Percentiles rank a stretch among this genome's conserved stretches.
Conservation (phyloP, 768 basidiomycete genomes). For the Cyclocybe aegerita region DNA sequence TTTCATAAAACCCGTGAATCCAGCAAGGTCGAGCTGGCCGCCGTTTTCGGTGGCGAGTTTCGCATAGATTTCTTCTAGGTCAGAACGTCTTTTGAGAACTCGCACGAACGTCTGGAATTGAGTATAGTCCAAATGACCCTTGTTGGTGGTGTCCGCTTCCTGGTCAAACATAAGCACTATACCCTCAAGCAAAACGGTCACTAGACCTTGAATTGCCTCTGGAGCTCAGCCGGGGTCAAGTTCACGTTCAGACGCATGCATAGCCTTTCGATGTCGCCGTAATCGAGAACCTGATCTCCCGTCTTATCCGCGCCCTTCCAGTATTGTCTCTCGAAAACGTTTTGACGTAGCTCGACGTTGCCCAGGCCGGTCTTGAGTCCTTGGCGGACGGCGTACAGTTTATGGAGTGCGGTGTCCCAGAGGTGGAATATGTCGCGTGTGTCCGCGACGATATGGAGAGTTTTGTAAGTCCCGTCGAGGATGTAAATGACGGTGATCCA, state of each 20-base stretch:
- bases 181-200: neutral
- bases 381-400: conserved; percentile 63
- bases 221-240: conserved; percentile 50
- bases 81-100: conserved; percentile 79
- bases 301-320: conserved; percentile 74
- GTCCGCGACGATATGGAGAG: conserved; percentile 79
- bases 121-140: conserved; percentile 67
- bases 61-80: conserved; percentile 67
- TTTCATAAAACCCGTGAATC: conserved; percentile 46
- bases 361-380: conserved; percentile 71
- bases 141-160: conserved; percentile 60
- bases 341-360: conserved; percentile 60
- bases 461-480: conserved; percentile 76
- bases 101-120: conserved; percentile 85
- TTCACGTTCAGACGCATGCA: conserved; percentile 73
- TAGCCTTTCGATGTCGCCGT: conserved; percentile 70
- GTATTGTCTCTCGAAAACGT: conserved; percentile 78
- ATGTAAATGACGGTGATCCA: conserved; percentile 91
- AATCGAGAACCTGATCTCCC: conserved; percentile 61
- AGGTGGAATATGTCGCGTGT: conserved; percentile 47
- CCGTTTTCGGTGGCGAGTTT: conserved; percentile 28
- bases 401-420: conserved; percentile 60
- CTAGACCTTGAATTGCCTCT: conserved; percentile 57
- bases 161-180: conserved; percentile 23
- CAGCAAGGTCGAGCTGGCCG: conserved; percentile 39